A percentile compares a stretch with the other conserved stretches of the same genome.
These are phyloP conservation scores for Alternaria panax DNA, from an alignment of 2,329 filamentous ascomycete genomes.

Conservation along the genomic window DNA sequence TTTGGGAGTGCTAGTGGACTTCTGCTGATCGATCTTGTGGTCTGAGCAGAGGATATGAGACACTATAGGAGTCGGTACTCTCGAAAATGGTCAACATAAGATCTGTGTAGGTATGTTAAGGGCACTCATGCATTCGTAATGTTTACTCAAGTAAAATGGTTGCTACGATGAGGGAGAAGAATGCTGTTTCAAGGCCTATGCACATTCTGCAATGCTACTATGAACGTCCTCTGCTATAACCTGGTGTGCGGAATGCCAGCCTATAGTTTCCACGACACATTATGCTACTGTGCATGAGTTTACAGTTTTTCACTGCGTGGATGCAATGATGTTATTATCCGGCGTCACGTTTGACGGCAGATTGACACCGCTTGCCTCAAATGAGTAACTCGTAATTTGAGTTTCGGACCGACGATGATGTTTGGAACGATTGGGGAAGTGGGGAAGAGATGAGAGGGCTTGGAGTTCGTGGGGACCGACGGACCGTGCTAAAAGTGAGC, in stretches of 20 bases:
- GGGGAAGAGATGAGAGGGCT: background rate
- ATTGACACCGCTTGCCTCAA: background rate
- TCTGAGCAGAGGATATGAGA: background rate
- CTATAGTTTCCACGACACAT: background rate
- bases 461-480: background rate
- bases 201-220: too few relatives aligned
- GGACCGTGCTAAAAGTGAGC: background rate
- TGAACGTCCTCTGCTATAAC: too few relatives aligned
- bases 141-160: too few relatives aligned
- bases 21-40: background rate
- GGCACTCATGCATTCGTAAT: too few relatives aligned
- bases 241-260: background rate
- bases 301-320: background rate
- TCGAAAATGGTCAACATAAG: background rate
- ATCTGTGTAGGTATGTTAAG: too few relatives aligned
- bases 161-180: too few relatives aligned
- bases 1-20: too few relatives aligned
- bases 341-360: background rate
- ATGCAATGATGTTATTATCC: background rate
- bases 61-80: too few relatives aligned
- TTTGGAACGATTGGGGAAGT: background rate
- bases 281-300: background rate
- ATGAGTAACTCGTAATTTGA: background rate
- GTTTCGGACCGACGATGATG: background rate
- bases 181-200: too few relatives aligned